Conservation (phyloP, 495 filamentous ascomycete species). For the Aspergillus affinis region DNA sequence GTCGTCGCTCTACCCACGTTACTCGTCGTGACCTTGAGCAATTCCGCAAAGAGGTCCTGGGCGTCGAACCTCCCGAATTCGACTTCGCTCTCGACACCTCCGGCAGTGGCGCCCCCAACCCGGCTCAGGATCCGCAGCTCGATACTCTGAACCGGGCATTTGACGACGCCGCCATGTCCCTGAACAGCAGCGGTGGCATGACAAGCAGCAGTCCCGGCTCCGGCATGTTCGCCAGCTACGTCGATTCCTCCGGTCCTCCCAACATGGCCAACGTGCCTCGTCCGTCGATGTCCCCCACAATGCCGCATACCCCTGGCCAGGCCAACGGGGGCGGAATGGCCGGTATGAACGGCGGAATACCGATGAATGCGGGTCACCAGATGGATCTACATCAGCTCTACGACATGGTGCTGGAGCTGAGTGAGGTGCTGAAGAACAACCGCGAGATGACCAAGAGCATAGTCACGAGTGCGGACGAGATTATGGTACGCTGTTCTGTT, state of each 20-base stretch:
- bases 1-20: conserved; percentile 49
- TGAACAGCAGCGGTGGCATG: conserved; percentile 38
- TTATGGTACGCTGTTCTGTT: conserved; percentile 46
- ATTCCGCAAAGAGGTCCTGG: conserved; percentile 45
- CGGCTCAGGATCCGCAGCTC: conserved; percentile 33
- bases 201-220: conserved; percentile 28
- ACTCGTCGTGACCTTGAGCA: conserved; percentile 45
- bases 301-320: conserved; percentile 37
- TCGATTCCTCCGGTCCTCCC: conserved; percentile 30
- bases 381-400: conserved; percentile 86
- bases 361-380: conserved; percentile 79
- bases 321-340: conserved; percentile 61
- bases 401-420: conserved; percentile 78
- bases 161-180: conserved; percentile 33
- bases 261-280: conserved; percentile 40
- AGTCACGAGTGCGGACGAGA: conserved; percentile 63
- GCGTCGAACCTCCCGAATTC: conserved; percentile 34
- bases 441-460: conserved; percentile 73
- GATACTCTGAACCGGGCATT: conserved; percentile 41
- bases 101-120: conserved; percentile 25
- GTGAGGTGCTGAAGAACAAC: conserved; percentile 72
- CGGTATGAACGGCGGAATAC: conserved; percentile 54
- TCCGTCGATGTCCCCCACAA: conserved; percentile 35
- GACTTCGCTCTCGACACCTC: conserved; percentile 33
- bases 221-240: conserved; percentile 36